These are phyloP conservation scores for Colletotrichum zoysiae DNA, from an alignment of 2,329 filamentous ascomycete species.

Conservation along the genomic window DNA sequence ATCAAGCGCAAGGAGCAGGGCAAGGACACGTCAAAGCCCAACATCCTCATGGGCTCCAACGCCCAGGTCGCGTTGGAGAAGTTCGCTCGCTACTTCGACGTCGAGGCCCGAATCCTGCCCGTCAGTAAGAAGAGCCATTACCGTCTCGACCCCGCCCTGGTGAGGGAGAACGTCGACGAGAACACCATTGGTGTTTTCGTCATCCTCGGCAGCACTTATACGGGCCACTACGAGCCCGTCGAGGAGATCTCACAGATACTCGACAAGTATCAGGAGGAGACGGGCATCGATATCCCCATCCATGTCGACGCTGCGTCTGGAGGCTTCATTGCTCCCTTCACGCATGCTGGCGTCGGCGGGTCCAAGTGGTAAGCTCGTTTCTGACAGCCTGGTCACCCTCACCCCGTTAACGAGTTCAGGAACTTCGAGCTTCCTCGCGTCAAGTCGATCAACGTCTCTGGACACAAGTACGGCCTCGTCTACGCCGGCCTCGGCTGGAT, in stretches of 20 bases:
- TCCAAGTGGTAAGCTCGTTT: slow-evolving; percentile 64
- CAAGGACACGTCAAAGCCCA: slow-evolving; percentile 74
- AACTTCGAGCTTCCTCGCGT: slow-evolving; percentile 72
- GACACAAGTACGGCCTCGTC: slow-evolving; percentile 72
- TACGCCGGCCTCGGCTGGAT: slow-evolving; percentile 79
- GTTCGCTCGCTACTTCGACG: slow-evolving; percentile 80
- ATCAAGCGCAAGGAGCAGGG: slow-evolving; percentile 69
- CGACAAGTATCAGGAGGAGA: slow-evolving; percentile 71
- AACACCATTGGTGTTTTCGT: slow-evolving; percentile 84
- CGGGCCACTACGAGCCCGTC: slow-evolving; percentile 79
- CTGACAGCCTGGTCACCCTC: neutral
- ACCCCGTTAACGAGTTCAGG: slow-evolving; percentile 48
- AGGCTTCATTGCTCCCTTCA: slow-evolving; percentile 73
- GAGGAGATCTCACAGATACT: slow-evolving; percentile 75
- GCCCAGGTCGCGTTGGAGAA: slow-evolving; percentile 81
- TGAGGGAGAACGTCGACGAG: slow-evolving; percentile 77
- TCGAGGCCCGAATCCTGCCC: slow-evolving; percentile 74
- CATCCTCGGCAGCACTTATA: slow-evolving; percentile 79
- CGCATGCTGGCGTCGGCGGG: slow-evolving; percentile 65
- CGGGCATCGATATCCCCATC: slow-evolving; percentile 75
- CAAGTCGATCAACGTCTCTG: slow-evolving; percentile 75
- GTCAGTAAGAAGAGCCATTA: slow-evolving; percentile 72
- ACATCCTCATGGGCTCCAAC: slow-evolving; percentile 81
- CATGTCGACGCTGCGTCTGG: slow-evolving; percentile 74
- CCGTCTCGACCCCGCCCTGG: slow-evolving; percentile 72